These are phyloP conservation scores for Candida argentea DNA, from an alignment of 805 yeast genomes.

Conservation along the genomic window DNA sequence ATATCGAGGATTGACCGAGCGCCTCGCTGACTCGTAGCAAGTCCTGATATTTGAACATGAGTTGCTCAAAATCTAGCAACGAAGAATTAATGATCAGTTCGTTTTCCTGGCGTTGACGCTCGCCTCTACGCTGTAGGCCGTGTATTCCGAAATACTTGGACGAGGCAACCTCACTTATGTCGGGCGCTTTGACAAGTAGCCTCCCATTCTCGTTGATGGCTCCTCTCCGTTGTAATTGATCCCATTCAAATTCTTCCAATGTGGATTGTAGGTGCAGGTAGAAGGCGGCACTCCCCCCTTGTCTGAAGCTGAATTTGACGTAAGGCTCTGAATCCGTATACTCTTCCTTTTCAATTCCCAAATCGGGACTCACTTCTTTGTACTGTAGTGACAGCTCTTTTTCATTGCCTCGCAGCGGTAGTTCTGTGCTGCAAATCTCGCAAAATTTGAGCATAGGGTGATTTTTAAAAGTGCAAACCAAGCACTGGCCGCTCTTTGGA, in stretches of 20 bases:
- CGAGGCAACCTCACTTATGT: slow-evolving; percentile 1
- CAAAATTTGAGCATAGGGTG: slow-evolving; percentile 71
- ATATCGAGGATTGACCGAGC: slow-evolving; percentile 18
- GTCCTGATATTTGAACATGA: slow-evolving; percentile 72
- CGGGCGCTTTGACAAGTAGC: slow-evolving; percentile 6
- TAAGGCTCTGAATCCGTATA: slow-evolving; percentile 25
- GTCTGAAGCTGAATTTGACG: slow-evolving; percentile 66
- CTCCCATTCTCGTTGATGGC: slow-evolving; percentile 27
- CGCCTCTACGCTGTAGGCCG: slow-evolving; percentile 52
- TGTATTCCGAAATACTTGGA: slow-evolving; percentile 44
- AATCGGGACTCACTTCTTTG: not conserved
- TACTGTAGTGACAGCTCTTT: not conserved
- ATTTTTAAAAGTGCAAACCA: slow-evolving; percentile 68
- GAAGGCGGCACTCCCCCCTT: slow-evolving; percentile 53
- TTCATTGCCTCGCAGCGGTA: slow-evolving; percentile 2
- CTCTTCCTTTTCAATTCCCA: slow-evolving; percentile 9
- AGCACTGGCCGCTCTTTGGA: too few relatives aligned
- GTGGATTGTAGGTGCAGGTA: slow-evolving; percentile 30
- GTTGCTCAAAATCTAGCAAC: slow-evolving; percentile 62
- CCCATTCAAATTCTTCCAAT: slow-evolving; percentile 46
- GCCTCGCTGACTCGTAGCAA: slow-evolving; percentile 47
- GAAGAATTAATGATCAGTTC: slow-evolving; percentile 57
- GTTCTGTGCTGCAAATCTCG: slow-evolving; percentile 73
- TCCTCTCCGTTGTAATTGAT: slow-evolving; percentile 22
- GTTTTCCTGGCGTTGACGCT: slow-evolving; percentile 44